Evolutionary conservation across 345 rosid genomes (phyloP).

Genomic region (Brassica nigra): DNA sequence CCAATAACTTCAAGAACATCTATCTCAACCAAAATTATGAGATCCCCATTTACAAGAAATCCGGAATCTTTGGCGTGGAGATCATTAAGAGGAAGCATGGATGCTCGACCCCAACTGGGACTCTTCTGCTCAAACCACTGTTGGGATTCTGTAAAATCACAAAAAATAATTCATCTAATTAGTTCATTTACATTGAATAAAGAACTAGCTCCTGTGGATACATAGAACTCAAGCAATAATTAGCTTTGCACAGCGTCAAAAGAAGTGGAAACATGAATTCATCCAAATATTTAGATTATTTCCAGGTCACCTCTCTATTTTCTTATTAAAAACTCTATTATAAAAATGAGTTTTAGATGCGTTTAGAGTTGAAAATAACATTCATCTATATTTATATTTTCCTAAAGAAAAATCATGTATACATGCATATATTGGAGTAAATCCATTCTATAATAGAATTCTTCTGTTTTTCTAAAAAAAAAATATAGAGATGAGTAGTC

Average conservation of each 20-base stretch:
- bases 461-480: too few relatives aligned
- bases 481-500: background rate
- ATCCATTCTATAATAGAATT: too few relatives aligned
- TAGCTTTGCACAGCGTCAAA: too few relatives aligned
- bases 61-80: conserved; percentile 3
- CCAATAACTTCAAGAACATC: conserved; percentile 13
- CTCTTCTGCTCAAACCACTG: background rate
- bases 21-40: background rate
- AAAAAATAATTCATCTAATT: background rate
- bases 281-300: background rate
- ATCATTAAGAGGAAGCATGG: background rate
- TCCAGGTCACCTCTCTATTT: too few relatives aligned
- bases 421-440: too few relatives aligned
- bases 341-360: too few relatives aligned
- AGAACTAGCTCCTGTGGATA: background rate
- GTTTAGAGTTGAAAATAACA: too few relatives aligned
- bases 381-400: too few relatives aligned
- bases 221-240: too few relatives aligned
- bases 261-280: too few relatives aligned
- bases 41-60: conserved; percentile 53
- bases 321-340: too few relatives aligned
- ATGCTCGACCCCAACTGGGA: background rate
- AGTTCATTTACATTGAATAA: background rate
- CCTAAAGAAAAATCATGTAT: too few relatives aligned
- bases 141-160: background rate